A percentile compares a stretch with the other conserved stretches of the same genome.
Conservation (phyloP, 1,284 basidiomycete genomes). For the Moesziomyces sp. region DNA sequence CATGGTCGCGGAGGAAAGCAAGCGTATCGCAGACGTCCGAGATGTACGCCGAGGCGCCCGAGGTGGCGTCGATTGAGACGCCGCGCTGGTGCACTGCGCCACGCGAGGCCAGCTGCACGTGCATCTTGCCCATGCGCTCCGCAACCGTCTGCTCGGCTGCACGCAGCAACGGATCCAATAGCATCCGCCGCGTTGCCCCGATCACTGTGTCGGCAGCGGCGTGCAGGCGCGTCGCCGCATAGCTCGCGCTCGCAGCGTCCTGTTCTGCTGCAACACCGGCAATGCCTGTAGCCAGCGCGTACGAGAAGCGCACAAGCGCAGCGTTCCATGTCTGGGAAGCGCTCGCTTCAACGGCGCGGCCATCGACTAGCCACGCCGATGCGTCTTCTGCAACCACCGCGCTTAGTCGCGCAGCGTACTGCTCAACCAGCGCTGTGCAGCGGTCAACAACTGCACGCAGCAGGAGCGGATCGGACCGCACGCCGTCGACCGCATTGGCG, state of each 20-base stretch:
- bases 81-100: background rate
- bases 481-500: constrained; percentile 89
- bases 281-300: constrained; percentile 9
- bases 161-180: constrained; percentile 8
- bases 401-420: constrained; percentile 6
- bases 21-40: constrained; percentile 14
- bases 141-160: background rate
- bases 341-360: background rate
- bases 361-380: constrained; percentile 1
- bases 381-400: constrained; percentile 8
- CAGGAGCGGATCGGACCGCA: constrained; percentile 89
- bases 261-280: constrained; percentile 11
- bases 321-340: constrained; percentile 27
- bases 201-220: background rate
- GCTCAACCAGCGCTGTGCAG: constrained; percentile 69
- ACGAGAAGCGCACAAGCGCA: constrained; percentile 19
- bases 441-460: constrained; percentile 81
- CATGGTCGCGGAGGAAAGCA: constrained; percentile 2
- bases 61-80: constrained; percentile 18
- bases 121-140: constrained; percentile 17
- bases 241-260: background rate
- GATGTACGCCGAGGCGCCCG: constrained; percentile 25
- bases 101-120: constrained; percentile 9
- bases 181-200: background rate
- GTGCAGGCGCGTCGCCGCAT: constrained; percentile 6